Percentiles rank a stretch among this genome's conserved stretches.
These are phyloP conservation scores for Beauveria sp. DNA, from an alignment of 2,329 filamentous ascomycete species.

Conservation along the genomic window DNA sequence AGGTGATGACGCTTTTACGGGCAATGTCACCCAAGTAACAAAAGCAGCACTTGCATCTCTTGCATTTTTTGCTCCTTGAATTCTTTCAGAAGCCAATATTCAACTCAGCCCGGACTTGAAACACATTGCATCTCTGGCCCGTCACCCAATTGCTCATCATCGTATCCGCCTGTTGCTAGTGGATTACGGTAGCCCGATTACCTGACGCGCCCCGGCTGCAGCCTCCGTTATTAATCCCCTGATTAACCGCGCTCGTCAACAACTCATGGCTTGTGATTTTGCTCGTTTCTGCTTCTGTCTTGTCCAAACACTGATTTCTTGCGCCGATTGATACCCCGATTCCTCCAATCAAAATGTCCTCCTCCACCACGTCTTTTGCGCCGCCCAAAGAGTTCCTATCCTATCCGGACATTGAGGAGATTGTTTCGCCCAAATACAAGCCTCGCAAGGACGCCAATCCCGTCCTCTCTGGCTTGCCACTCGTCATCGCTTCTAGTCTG, in stretches of 20 bases:
- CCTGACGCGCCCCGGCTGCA: neutral
- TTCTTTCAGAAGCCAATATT: too few species aligned
- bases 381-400: slow-evolving; percentile 5
- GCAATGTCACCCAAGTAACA: too few species aligned
- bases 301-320: neutral
- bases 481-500: slow-evolving; percentile 6
- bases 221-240: neutral
- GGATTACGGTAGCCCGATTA: neutral
- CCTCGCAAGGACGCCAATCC: slow-evolving; percentile 6
- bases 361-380: neutral
- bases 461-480: slow-evolving; percentile 2
- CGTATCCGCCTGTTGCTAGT: neutral
- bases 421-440: slow-evolving; percentile 3
- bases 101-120: too few species aligned
- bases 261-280: neutral
- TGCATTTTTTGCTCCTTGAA: too few species aligned
- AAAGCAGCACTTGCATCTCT: too few species aligned
- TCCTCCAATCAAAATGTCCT: neutral
- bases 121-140: too few species aligned
- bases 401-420: slow-evolving; percentile 4
- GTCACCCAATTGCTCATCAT: too few species aligned
- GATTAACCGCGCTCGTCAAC: neutral
- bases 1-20: too few species aligned
- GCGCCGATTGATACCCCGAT: neutral
- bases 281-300: neutral